A percentile compares a stretch with the other conserved stretches of the same genome.
phyloP scores from a whole-genome alignment of 768 basidiomycete species.

The Pulveroboletus sp. region DNA sequence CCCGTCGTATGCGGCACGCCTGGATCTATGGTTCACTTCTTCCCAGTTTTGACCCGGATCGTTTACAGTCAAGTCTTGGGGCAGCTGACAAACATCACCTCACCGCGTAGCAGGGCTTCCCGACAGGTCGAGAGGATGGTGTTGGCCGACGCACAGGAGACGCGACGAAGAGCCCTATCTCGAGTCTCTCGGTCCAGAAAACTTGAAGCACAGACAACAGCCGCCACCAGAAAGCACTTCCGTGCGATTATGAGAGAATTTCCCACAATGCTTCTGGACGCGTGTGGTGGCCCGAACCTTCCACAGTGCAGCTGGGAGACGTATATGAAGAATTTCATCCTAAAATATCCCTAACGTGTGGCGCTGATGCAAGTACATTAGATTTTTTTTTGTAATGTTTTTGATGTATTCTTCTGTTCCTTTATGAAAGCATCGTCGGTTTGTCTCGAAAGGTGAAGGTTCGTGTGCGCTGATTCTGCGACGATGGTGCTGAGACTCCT shows the following conservation, averaged over 20 bases:
- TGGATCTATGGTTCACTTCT: constrained; percentile 75
- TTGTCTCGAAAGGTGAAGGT: constrained; percentile 12
- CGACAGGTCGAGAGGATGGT: constrained; percentile 40
- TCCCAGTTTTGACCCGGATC: constrained; percentile 42
- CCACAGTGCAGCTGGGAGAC: constrained; percentile 57
- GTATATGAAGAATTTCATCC: constrained; percentile 56
- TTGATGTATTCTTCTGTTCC: constrained; percentile 4
- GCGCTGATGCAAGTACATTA: not conserved
- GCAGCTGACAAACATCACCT: constrained; percentile 32
- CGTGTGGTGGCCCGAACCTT: constrained; percentile 46
- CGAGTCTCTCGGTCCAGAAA: constrained; percentile 6
- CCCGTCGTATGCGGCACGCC: constrained; percentile 77
- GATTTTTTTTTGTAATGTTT: constrained; percentile 1
- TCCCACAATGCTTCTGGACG: constrained; percentile 28
- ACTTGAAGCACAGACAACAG: constrained; percentile 19
- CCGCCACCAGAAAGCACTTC: constrained; percentile 22
- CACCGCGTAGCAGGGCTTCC: constrained; percentile 39
- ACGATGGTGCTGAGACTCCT: not conserved
- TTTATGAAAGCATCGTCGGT: constrained; percentile 11
- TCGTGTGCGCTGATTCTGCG: not conserved
- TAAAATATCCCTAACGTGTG: constrained; percentile 51
- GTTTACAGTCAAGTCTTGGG: constrained; percentile 41
- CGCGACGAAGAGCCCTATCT: constrained; percentile 6
- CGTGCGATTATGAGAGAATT: constrained; percentile 33
- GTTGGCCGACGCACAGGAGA: constrained; percentile 30